A percentile compares a stretch with the other conserved stretches of the same genome.
Conservation (phyloP, 305 asterid species). For the Solanum aculeatissimum region DNA sequence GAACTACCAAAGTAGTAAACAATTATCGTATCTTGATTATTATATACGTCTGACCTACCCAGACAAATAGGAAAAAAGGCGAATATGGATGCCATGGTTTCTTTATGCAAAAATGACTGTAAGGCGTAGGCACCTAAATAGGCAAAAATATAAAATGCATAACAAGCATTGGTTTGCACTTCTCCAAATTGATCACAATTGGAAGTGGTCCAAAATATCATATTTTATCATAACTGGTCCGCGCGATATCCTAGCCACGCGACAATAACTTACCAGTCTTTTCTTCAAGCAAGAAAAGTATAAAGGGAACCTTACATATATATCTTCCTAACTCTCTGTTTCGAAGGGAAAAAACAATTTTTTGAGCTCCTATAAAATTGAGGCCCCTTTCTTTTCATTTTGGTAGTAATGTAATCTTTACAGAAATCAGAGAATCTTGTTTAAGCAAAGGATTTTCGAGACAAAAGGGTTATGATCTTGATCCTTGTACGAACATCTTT, state of each 20-base stretch:
- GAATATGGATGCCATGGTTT: not conserved
- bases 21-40: not conserved
- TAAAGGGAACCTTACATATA: not conserved
- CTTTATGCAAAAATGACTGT: not conserved
- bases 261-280: no score
- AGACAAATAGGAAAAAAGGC: not conserved
- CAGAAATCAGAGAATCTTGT: not conserved
- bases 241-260: not conserved
- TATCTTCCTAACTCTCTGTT: not conserved
- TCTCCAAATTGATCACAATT: not conserved
- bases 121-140: not conserved
- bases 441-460: no score
- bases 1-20: not conserved
- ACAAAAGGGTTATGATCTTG: no score
- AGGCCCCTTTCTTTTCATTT: no score
- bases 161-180: not conserved
- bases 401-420: no score
- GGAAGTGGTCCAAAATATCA: not conserved
- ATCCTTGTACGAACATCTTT: not conserved
- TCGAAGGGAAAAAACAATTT: not conserved
- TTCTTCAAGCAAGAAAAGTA: no score
- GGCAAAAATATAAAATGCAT: not conserved
- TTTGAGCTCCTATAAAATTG: not conserved
- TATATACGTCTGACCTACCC: not conserved
- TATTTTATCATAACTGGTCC: not conserved